A percentile compares a stretch with the other conserved stretches of the same genome.
Evolutionary conservation across 2,329 filamentous ascomycete species (phyloP).

Genomic region (Fusarium virguliforme): DNA sequence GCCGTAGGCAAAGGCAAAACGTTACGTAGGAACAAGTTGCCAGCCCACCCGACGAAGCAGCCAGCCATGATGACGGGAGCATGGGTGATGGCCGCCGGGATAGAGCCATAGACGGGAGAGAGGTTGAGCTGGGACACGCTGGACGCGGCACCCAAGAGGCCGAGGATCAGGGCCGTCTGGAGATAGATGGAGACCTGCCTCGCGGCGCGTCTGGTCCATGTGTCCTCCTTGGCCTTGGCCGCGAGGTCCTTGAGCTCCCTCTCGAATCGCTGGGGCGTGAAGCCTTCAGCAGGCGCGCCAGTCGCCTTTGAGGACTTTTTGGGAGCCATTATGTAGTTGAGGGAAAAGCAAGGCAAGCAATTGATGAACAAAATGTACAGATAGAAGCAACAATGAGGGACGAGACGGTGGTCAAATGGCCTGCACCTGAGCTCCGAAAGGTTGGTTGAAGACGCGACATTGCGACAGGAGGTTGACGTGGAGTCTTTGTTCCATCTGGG

Average conservation of each 20-base stretch:
- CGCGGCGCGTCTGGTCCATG: slow-evolving; percentile 53
- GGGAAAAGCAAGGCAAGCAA: slow-evolving; percentile 5
- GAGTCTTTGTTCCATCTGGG: slow-evolving; percentile 29
- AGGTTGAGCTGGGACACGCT: slow-evolving; percentile 82
- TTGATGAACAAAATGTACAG: slow-evolving; percentile 26
- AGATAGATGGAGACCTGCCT: slow-evolving; percentile 61
- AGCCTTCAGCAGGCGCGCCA: slow-evolving; percentile 52
- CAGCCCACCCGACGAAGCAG: slow-evolving; percentile 80
- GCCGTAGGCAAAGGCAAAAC: slow-evolving; percentile 66
- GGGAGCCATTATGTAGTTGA: slow-evolving; percentile 41
- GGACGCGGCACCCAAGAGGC: slow-evolving; percentile 71
- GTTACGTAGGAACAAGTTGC: slow-evolving; percentile 69
- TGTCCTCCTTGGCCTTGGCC: slow-evolving; percentile 58
- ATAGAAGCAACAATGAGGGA: slow-evolving; percentile 16
- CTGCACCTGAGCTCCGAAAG: slow-evolving; percentile 53
- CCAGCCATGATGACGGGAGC: slow-evolving; percentile 75
- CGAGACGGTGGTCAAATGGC: slow-evolving; percentile 50
- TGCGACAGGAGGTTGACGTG: slow-evolving; percentile 45
- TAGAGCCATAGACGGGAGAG: slow-evolving; percentile 89
- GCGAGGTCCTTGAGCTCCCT: slow-evolving; percentile 69
- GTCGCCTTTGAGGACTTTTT: slow-evolving; percentile 46
- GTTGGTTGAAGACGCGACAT: slow-evolving; percentile 41
- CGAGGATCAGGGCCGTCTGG: slow-evolving; percentile 51
- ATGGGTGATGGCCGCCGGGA: slow-evolving; percentile 83
- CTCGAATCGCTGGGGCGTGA: slow-evolving; percentile 69